Percentiles rank a stretch among this genome's conserved stretches.
Evolutionary conservation across 176 grass and related monocot species (phyloP).

Genomic region (Bonia amplexicaulis): DNA sequence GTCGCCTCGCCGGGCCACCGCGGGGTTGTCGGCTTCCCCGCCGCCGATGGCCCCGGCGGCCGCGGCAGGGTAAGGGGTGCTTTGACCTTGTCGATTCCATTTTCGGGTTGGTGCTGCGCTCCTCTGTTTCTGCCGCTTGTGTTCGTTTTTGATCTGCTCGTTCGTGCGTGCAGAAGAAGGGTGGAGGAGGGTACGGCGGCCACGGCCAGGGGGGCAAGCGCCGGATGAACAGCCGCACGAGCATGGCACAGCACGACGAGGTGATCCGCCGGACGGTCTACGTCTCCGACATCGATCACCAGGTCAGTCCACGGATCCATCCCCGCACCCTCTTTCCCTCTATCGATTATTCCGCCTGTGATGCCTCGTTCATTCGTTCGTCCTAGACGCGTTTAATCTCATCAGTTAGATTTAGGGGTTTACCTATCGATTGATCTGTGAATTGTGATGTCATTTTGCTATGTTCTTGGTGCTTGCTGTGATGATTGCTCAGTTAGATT

Average conservation of each 20-base stretch:
- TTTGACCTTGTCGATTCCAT: not conserved
- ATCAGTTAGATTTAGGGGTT: not conserved
- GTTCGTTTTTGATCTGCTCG: not conserved
- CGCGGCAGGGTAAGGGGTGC: slow-evolving; percentile 48
- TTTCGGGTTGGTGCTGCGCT: not conserved
- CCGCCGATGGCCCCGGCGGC: slow-evolving; percentile 25
- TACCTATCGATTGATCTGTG: not conserved
- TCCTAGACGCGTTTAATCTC: not conserved
- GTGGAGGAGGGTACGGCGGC: slow-evolving; percentile 23
- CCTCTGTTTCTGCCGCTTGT: not conserved
- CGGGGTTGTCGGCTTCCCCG: slow-evolving; percentile 46
- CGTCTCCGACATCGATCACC: slow-evolving; percentile 96
- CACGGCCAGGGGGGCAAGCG: slow-evolving; percentile 58
- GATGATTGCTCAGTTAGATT: slow-evolving; percentile 14
- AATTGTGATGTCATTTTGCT: not conserved
- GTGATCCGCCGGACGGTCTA: slow-evolving; percentile 90
- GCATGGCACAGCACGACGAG: slow-evolving; percentile 84
- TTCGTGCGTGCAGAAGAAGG: slow-evolving; percentile 52
- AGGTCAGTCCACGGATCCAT: slow-evolving; percentile 47
- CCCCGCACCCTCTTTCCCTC: not conserved
- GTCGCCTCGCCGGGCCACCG: slow-evolving; percentile 28
- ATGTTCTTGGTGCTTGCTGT: not conserved
- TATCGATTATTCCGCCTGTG: not conserved
- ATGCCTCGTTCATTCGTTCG: not conserved
- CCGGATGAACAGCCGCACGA: slow-evolving; percentile 79